Evolutionary conservation across 2,329 filamentous ascomycete species (phyloP).

Genomic region (Fusarium odoratissimum): DNA sequence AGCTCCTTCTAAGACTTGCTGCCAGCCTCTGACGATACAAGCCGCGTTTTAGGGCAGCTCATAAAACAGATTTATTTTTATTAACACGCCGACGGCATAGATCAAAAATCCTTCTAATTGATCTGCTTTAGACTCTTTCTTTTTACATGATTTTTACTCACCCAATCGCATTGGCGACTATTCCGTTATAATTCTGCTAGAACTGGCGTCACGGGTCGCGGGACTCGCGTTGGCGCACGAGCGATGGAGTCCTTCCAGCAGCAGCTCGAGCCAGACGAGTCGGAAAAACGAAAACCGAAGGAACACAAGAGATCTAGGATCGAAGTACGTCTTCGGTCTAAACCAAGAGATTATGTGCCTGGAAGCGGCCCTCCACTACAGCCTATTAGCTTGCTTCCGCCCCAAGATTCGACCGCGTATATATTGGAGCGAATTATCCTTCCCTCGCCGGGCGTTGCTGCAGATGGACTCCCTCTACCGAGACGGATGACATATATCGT

Average conservation of each 20-base stretch:
- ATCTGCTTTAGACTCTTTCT: too few relatives aligned
- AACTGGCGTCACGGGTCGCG: slow-evolving; percentile 15
- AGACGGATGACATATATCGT: slow-evolving; percentile 66
- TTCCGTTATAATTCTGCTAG: not conserved
- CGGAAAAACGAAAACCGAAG: slow-evolving; percentile 30
- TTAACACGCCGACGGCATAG: not conserved
- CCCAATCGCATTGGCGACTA: not conserved
- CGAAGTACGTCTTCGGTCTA: slow-evolving; percentile 31
- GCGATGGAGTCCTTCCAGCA: slow-evolving; percentile 35
- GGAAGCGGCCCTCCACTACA: slow-evolving; percentile 61
- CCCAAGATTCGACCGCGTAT: slow-evolving; percentile 64
- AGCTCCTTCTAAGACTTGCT: not conserved
- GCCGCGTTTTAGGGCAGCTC: not conserved
- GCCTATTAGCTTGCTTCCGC: slow-evolving; percentile 60
- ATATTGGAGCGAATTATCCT: slow-evolving; percentile 66
- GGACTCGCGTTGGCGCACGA: slow-evolving; percentile 18
- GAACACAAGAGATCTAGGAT: slow-evolving; percentile 21
- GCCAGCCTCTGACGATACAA: not conserved
- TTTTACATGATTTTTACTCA: not conserved
- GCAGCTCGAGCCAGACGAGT: slow-evolving; percentile 8
- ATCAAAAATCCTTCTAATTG: not conserved
- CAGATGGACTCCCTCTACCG: slow-evolving; percentile 51
- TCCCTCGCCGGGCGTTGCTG: slow-evolving; percentile 49
- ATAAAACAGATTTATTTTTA: not conserved
- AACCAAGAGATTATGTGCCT: slow-evolving; percentile 53